phyloP scores from a whole-genome alignment of 73 alveolate species.

The Paramecium caudatum region DNA sequence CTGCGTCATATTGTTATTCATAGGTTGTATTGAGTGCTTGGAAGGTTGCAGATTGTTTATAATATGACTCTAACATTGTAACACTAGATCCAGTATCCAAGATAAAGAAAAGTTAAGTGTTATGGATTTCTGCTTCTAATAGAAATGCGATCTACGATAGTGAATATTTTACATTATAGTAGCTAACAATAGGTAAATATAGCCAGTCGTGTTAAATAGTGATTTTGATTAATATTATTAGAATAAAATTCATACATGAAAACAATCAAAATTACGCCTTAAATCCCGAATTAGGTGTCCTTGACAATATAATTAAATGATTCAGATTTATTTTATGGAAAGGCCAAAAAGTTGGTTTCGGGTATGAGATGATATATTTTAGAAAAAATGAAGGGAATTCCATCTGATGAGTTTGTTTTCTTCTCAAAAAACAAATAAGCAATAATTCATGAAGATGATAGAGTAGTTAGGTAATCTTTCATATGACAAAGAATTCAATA shows the following conservation, averaged over 20 bases:
- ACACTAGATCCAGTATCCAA: constrained; percentile 62
- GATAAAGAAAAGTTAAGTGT: constrained; percentile 19
- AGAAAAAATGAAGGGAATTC: background rate
- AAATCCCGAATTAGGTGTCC: too few relatives aligned
- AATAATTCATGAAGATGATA: constrained; percentile 25
- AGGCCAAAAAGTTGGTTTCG: background rate
- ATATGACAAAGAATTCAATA: background rate
- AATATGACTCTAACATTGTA: background rate
- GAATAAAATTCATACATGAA: constrained; percentile 25
- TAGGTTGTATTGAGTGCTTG: background rate
- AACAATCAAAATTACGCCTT: constrained; percentile 5
- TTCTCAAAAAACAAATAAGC: background rate
- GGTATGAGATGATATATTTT: background rate
- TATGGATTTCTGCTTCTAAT: constrained; percentile 19
- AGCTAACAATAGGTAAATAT: constrained; percentile 24
- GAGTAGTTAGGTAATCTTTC: constrained; percentile 1
- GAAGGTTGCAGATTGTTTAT: constrained; percentile 16
- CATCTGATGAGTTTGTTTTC: constrained; percentile 6
- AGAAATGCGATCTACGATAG: background rate
- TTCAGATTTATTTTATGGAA: background rate
- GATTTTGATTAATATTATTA: background rate
- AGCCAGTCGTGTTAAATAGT: constrained; percentile 13
- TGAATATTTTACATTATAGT: background rate
- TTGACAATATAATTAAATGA: too few relatives aligned
- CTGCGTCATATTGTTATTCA: constrained; percentile 27